These are phyloP conservation scores for Coelastrella sp. DNA, from an alignment of 139 green algal genomes.

Conservation along the genomic window DNA sequence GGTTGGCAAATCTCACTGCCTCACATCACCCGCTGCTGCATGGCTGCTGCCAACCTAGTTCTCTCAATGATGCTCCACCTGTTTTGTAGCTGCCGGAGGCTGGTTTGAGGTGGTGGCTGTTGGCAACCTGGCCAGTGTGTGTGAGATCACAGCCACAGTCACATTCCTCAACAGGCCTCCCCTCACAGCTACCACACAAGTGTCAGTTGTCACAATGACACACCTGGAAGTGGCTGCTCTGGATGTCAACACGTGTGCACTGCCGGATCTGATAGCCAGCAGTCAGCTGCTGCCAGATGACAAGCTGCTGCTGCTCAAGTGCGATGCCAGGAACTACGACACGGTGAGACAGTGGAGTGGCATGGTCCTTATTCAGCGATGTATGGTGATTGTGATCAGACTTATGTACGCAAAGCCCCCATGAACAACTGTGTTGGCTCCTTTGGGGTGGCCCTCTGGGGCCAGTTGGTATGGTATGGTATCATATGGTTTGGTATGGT, in stretches of 20 bases:
- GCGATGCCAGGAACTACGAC: slow-evolving; percentile 41
- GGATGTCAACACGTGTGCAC: neutral
- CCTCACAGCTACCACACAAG: slow-evolving; percentile 28
- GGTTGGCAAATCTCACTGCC: too few relatives aligned
- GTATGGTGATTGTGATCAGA: too few relatives aligned
- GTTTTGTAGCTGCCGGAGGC: neutral
- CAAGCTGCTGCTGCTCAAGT: slow-evolving; percentile 35
- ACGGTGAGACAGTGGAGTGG: neutral
- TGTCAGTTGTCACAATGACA: slow-evolving; percentile 42
- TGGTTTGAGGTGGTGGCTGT: neutral
- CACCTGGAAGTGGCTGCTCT: slow-evolving; percentile 36
- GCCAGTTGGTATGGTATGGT: too few relatives aligned
- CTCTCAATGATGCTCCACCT: too few relatives aligned
- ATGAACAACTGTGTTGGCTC: too few relatives aligned
- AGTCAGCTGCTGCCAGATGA: neutral
- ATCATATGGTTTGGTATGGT: too few relatives aligned
- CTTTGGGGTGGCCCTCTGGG: too few relatives aligned
- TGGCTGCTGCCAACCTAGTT: too few relatives aligned
- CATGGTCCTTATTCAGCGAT: too few relatives aligned
- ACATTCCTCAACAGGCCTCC: slow-evolving; percentile 35
- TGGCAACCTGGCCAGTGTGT: slow-evolving; percentile 10
- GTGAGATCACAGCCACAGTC: slow-evolving; percentile 43
- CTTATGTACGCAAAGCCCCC: too few relatives aligned
- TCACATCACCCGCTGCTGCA: too few relatives aligned
- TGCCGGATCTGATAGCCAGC: neutral